Evolutionary conservation across 208 protist genomes (phyloP), one percentile per base, ranked within the genome.

Genomic region (Acanthamoeba castellanii): DNA sequence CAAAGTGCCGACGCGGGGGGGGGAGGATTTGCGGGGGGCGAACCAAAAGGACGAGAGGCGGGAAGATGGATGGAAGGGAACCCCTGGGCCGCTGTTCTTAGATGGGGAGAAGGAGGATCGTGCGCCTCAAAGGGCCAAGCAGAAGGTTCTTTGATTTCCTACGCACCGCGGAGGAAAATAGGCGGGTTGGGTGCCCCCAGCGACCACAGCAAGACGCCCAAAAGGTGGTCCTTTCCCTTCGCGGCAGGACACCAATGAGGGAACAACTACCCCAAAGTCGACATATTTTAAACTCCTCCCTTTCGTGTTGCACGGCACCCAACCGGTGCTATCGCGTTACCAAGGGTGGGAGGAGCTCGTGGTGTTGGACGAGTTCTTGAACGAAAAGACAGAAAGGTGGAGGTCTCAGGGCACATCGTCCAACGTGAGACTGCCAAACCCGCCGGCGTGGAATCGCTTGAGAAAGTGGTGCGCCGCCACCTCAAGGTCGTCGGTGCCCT

Each of bases 341-440:
- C 5, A 74, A 14, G 16, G 16, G 66, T 5, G 32, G 16, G 66
- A 78, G 7, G 70, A 37, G 55, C 18, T 61, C 16, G 13, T 61
- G 55, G 2, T 61, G 55, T 61, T 61, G 5, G n/a, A n/a, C n/a
- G n/a, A n/a, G n/a, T n/a, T n/a, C n/a, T n/a, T n/a, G n/a, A n/a
- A n/a, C n/a, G n/a, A 84, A 22, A 52, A 55, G 42, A 3, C 3
- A 20, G 74, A 30, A 52, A 37, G 34, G 16, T 50, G 34, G 52
- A 84, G 64, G 6, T 3, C 14, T 93, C 64, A 94, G 13, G 70
- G 91, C 3, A 94, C 45, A 18, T 81, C 72, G 37, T 94, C 91
- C 50, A 94, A 50, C 6, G 91, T 94, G 8, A 94, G 22, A 20
- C 91, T 27, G 30, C 91, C 91, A 37, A 94, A 85, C 70, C 34